Evolutionary conservation across 2,329 filamentous ascomycete species (phyloP), one percentile per base, ranked within the genome.

Genomic region (Endocalyx cinctus): DNA sequence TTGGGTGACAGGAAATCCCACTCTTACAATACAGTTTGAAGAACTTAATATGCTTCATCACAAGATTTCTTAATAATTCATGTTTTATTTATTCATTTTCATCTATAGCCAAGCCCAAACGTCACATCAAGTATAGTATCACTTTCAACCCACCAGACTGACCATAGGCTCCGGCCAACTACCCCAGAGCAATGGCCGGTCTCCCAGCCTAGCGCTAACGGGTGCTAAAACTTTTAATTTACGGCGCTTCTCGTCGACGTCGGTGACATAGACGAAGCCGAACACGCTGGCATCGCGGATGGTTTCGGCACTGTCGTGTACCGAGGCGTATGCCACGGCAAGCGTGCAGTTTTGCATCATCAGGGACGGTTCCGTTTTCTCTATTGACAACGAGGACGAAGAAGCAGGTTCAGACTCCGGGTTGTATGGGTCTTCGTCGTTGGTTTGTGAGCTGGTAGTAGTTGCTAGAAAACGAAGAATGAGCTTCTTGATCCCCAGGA

Each of bases 221-320:
- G 92, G 92, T 13, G 86, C 82, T 38, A 98, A 65, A 14, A 97
- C 69, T 52, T 86, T 84, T 19, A 96, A 70, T 57, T 85, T 84
- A 46, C 79, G 79, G 58, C 84, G 84, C 48, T 84, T 82, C 53
- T 87, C 84, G 52, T 98, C 89, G 4, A 97, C 87, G 41, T 95
- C 87, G 1, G 87, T 83, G 12, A 97, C 84, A 52, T 95, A 96
- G 18, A 96, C 74, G 53, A 94, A 98, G 0, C 92, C 92, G 74
- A 94, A 84, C 18, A 97, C 81, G 35, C 82, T 84, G 6, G 88
- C 80, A 47, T 89, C 83, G 10, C 87, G 76, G 27, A 97, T 80
- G 2, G 77, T 74, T 29, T 86, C 79, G 6, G 83, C 74, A 1
- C 74, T 65, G 40, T 92, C 87, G 29, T 75, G 79, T 0, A 76